Evolutionary conservation across 2,329 filamentous ascomycete genomes (phyloP), one percentile per base, ranked within the genome.

Genomic region (Xylaria sp.): DNA sequence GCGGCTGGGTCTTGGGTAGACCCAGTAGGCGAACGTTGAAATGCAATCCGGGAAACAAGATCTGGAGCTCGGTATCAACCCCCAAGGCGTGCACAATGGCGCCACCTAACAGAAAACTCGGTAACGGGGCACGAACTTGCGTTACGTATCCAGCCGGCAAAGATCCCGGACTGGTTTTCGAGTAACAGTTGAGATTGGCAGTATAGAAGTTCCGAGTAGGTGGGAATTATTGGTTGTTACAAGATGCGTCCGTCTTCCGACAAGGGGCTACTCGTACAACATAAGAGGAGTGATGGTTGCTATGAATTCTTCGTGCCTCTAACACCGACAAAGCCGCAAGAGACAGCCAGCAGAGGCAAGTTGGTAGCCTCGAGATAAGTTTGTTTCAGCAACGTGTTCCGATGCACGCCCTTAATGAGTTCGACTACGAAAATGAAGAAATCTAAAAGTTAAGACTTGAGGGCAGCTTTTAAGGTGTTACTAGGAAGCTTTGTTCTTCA

Each of bases 1-100:
- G 75, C 82, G 82, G 79, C 72, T 80, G 79, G 80, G 81, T 80
- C 82, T 76, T 75, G 67, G 61, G 75, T 62, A 80, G 77, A 82
- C 79, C 79, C 79, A 67, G 69, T 68, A 71, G 58, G 71, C 39
- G 30, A 24, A 30, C 50, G 11, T 65, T 71, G 64, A 64, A 68
- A 58, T 71, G 61, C 72, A 70, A 65, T 58, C 39, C 55, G 62
- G 58, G 47, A 65, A 69, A 64, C 67, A 64, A 67, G 64, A 62
- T 45, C 53, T 24, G 21, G 62, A 67, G 67, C 68, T 65, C 56
- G 53, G 53, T 65, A 59, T 61, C 32, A 51, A 55, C 59, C 64
- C 61, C 58, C 54, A 53, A 67, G 65, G 65, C 51, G 67, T 61
- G 72, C 58, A 60, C 72, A 51, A 62, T 69, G 54, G 62, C 54